Percentiles rank a stretch among this genome's conserved stretches.
Evolutionary conservation across 169 alveolate species (phyloP).

Genomic region (Prorocentrum cordatum): DNA sequence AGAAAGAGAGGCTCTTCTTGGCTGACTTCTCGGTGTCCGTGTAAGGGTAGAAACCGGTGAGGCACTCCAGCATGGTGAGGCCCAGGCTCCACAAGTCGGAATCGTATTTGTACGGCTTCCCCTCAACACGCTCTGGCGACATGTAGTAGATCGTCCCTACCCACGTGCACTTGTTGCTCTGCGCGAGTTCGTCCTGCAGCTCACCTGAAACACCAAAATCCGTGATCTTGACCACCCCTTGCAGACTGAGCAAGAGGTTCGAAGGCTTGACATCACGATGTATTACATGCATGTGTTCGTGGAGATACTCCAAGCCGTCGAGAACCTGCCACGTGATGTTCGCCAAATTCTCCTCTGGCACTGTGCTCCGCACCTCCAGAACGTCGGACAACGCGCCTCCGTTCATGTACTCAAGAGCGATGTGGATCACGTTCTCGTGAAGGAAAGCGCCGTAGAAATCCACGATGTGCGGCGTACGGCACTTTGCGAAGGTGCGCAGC

Average conservation of each 20-base stretch:
- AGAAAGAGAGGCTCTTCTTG: not conserved
- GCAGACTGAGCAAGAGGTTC: constrained; percentile 18
- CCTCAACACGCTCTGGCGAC: constrained; percentile 67
- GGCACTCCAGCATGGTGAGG: constrained; percentile 48
- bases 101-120: constrained; percentile 50
- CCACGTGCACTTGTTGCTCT: constrained; percentile 34
- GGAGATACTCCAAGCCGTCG: constrained; percentile 50
- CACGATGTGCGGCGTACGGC: constrained; percentile 38
- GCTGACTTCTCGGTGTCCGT: not conserved
- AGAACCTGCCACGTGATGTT: constrained; percentile 66
- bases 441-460: constrained; percentile 50
- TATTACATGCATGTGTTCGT: constrained; percentile 54
- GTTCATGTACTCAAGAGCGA: constrained; percentile 58
- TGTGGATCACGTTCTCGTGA: constrained; percentile 31
- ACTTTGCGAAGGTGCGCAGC: constrained; percentile 48
- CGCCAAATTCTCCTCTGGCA: constrained; percentile 34
- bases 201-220: constrained; percentile 51
- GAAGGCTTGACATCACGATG: constrained; percentile 63
- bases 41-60: constrained; percentile 27
- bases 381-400: constrained; percentile 28
- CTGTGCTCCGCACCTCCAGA: constrained; percentile 10
- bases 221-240: constrained; percentile 31
- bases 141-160: constrained; percentile 64
- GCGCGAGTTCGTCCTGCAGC: constrained; percentile 52
- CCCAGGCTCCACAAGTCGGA: constrained; percentile 66